These are phyloP conservation scores for Corymbia maculata DNA, from an alignment of 345 rosid genomes.

Conservation along the genomic window DNA sequence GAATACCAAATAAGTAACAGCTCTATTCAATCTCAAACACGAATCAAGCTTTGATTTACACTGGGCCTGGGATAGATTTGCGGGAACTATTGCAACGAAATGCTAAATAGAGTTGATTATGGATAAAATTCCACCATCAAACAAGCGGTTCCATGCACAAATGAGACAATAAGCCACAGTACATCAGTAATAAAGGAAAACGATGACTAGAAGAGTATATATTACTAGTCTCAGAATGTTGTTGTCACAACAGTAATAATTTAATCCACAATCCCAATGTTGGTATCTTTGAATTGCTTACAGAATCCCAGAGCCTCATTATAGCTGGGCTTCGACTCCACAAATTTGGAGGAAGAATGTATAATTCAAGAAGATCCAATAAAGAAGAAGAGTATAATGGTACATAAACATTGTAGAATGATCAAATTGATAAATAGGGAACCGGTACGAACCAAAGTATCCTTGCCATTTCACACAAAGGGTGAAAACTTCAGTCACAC, in stretches of 20 bases:
- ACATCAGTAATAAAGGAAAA: neutral
- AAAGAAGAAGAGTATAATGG: neutral
- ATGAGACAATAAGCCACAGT: neutral
- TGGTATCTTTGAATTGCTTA: neutral
- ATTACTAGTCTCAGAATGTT: neutral
- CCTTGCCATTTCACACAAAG: neutral
- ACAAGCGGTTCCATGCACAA: neutral
- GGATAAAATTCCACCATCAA: neutral
- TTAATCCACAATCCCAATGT: neutral
- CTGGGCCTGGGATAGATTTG: neutral
- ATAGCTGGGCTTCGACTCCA: neutral
- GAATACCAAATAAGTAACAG: neutral
- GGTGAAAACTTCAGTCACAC: neutral
- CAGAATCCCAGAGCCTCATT: neutral
- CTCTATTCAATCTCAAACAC: neutral
- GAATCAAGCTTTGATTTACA: neutral
- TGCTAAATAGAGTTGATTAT: neutral
- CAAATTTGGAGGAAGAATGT: neutral
- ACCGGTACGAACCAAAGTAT: neutral
- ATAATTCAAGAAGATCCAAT: neutral
- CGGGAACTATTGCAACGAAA: neutral
- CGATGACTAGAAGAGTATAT: neutral
- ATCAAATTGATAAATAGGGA: neutral
- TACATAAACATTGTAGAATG: neutral
- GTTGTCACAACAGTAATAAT: neutral